Evolutionary conservation across 345 rosid genomes (phyloP).

Genomic region (Laguncularia racemosa): DNA sequence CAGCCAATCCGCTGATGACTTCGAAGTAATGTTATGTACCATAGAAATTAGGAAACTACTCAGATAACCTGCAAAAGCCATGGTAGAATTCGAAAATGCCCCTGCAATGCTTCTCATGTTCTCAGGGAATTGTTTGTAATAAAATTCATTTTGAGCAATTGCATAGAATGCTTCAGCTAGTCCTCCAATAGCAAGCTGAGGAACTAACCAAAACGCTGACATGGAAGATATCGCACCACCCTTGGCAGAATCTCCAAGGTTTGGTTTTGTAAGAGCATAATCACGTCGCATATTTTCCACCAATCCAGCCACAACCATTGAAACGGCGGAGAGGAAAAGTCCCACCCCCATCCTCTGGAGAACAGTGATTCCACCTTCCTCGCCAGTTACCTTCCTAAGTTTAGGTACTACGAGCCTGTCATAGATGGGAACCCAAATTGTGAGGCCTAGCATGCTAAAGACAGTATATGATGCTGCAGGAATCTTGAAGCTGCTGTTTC

Average conservation of each 20-base stretch:
- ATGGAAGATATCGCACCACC: constrained; percentile 43
- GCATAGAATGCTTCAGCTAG: constrained; percentile 35
- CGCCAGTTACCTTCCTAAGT: constrained; percentile 15
- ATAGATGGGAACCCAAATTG: constrained; percentile 25
- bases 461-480: constrained; percentile 18
- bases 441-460: constrained; percentile 13
- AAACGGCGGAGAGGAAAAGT: constrained; percentile 25
- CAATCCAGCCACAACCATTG: constrained; percentile 38
- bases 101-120: constrained; percentile 44
- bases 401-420: constrained; percentile 18
- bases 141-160: constrained; percentile 28
- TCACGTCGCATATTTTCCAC: constrained; percentile 36
- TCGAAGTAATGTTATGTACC: constrained; percentile 14
- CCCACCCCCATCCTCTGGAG: constrained; percentile 41
- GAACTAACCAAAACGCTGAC: constrained; percentile 47
- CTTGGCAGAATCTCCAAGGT: constrained; percentile 26
- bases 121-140: constrained; percentile 50
- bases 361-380: constrained; percentile 25
- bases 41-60: constrained; percentile 25
- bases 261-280: constrained; percentile 36
- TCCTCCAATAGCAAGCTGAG: constrained; percentile 46
- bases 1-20: constrained; percentile 21
- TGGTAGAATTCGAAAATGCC: constrained; percentile 23
- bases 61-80: constrained; percentile 26
- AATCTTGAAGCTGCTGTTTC: constrained; percentile 10